Conservation (phyloP, 2,329 filamentous ascomycete species). For the Talaromyces sp. region DNA sequence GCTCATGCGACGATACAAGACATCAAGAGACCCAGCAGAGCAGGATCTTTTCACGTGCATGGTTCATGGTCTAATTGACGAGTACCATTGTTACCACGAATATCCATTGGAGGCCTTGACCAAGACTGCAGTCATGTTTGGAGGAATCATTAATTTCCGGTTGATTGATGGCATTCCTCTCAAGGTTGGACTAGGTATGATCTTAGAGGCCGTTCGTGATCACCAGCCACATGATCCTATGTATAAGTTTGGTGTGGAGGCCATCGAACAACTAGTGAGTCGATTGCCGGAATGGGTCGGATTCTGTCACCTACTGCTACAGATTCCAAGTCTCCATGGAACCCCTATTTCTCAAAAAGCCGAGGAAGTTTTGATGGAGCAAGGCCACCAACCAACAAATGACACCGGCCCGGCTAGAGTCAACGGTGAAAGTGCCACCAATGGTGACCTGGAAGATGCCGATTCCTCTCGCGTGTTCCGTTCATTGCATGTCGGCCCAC, state of each 20-base stretch:
- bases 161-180: conserved; percentile 85
- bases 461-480: conserved; percentile 67
- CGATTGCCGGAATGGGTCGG: conserved; percentile 92
- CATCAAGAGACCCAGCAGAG: conserved; percentile 74
- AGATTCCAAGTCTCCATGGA: conserved; percentile 75
- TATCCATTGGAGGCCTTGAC: conserved; percentile 95
- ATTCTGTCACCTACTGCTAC: conserved; percentile 80
- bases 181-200: conserved; percentile 94
- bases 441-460: conserved; percentile 67
- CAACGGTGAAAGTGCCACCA: conserved; percentile 55
- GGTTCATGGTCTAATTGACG: conserved; percentile 96
- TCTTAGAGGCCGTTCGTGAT: conserved; percentile 90
- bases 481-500: conserved; percentile 72
- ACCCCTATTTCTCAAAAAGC: conserved; percentile 83
- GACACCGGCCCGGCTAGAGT: conserved; percentile 49
- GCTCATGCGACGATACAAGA: conserved; percentile 80
- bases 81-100: conserved; percentile 91
- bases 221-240: conserved; percentile 79
- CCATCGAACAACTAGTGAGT: conserved; percentile 79
- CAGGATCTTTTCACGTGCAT: conserved; percentile 98
- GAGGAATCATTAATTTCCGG: conserved; percentile 91
- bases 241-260: conserved; percentile 98
- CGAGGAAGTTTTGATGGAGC: conserved; percentile 71
- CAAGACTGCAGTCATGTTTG: conserved; percentile 93
- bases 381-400: conserved; percentile 55